phyloP scores from a whole-genome alignment of 2,329 filamentous ascomycete genomes.

The Plectosphaerella sp. region DNA sequence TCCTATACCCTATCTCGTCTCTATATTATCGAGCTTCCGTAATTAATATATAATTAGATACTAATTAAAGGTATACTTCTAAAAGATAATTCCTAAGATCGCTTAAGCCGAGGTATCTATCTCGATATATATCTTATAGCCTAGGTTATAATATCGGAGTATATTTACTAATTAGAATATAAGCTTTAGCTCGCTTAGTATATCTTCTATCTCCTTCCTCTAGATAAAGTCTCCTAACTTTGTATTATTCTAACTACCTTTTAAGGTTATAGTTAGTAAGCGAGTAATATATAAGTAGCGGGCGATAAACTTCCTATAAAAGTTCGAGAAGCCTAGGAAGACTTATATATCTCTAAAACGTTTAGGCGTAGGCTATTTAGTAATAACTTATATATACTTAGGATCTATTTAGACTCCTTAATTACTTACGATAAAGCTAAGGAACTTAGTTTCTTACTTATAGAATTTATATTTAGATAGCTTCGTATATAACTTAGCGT shows the following conservation, averaged over 20 bases:
- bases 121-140: no score
- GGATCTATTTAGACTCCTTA: neutral
- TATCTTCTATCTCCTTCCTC: neutral
- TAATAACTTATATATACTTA: constrained; percentile 1
- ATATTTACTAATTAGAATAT: no score
- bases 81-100: no score
- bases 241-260: neutral
- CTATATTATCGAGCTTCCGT: no score
- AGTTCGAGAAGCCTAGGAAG: constrained; percentile 10
- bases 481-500: no score
- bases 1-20: no score
- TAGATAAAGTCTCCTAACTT: neutral
- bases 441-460: no score
- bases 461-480: no score
- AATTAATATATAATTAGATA: no score
- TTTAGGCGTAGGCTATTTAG: neutral
- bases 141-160: no score
- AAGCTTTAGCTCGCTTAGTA: neutral
- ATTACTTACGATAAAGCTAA: constrained; percentile 5
- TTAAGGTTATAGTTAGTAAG: neutral
- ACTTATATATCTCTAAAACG: constrained; percentile 2
- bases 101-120: no score
- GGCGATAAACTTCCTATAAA: constrained; percentile 10
- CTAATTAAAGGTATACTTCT: no score
- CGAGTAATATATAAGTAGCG: constrained; percentile 1